phyloP scores from a whole-genome alignment of 495 filamentous ascomycete species.

The Hypomontagnella monticulosa region DNA sequence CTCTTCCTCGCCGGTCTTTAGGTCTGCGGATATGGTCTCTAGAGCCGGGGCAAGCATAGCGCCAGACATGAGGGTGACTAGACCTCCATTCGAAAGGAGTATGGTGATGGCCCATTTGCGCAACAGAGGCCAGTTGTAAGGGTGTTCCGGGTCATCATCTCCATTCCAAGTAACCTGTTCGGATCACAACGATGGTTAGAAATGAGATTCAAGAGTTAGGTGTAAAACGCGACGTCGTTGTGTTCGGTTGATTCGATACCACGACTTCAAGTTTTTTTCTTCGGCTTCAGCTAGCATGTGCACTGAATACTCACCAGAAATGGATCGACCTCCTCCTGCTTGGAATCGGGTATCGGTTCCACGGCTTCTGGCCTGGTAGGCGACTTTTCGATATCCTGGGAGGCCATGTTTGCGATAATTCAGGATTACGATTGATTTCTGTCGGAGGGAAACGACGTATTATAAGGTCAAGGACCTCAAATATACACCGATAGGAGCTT shows the following conservation, averaged over 20 bases:
- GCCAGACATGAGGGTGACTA: slow-evolving; percentile 73
- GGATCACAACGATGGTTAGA: not conserved
- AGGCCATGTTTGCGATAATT: slow-evolving; percentile 6
- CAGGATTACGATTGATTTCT: too few relatives aligned
- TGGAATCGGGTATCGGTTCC: not conserved
- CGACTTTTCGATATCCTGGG: slow-evolving; percentile 2
- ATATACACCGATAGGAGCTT: too few relatives aligned
- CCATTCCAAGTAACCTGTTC: slow-evolving; percentile 26
- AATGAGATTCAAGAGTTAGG: not conserved
- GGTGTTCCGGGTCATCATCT: slow-evolving; percentile 62
- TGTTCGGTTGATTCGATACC: too few relatives aligned
- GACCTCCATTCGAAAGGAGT: slow-evolving; percentile 58
- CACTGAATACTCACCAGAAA: slow-evolving; percentile 4
- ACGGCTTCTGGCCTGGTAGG: not conserved
- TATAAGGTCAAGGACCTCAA: too few relatives aligned
- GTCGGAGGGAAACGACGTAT: too few relatives aligned
- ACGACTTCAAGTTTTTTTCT: not conserved
- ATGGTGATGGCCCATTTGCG: slow-evolving; percentile 72
- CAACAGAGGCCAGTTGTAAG: slow-evolving; percentile 64
- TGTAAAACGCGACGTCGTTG: too few relatives aligned
- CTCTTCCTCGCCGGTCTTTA: slow-evolving; percentile 57
- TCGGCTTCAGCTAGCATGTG: too few relatives aligned
- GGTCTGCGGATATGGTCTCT: slow-evolving; percentile 59
- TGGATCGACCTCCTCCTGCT: slow-evolving; percentile 1
- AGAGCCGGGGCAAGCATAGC: slow-evolving; percentile 76